Percentiles rank a stretch among this genome's conserved stretches.
phyloP scores from a whole-genome alignment of 2,329 filamentous ascomycete genomes.

The Alternaria sp. region DNA sequence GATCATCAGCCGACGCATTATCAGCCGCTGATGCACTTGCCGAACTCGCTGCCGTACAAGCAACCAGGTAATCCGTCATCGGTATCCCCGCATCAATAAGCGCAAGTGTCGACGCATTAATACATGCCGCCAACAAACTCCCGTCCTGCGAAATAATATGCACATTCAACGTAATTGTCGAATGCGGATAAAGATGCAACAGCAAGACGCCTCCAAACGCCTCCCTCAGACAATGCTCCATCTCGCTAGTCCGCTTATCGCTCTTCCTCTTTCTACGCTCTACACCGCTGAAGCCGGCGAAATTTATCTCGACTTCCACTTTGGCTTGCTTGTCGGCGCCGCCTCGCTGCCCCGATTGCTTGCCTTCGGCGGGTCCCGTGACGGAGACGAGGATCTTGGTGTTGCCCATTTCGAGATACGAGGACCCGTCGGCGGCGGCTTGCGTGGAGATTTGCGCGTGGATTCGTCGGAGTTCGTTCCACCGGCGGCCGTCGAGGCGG shows the following conservation, averaged over 20 bases:
- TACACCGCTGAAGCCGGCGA: slow-evolving; percentile 87
- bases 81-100: slow-evolving; percentile 94
- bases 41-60: slow-evolving; percentile 85
- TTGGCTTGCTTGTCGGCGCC: slow-evolving; percentile 65
- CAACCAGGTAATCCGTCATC: slow-evolving; percentile 89
- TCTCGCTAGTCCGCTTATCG: slow-evolving; percentile 77
- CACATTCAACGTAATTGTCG: slow-evolving; percentile 80
- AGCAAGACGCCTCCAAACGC: slow-evolving; percentile 81
- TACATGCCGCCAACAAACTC: slow-evolving; percentile 83
- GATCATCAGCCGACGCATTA: slow-evolving; percentile 75
- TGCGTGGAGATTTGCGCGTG: slow-evolving; percentile 92
- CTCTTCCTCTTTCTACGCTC: slow-evolving; percentile 79
- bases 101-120: slow-evolving; percentile 91
- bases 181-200: slow-evolving; percentile 88
- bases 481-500: slow-evolving; percentile 77
- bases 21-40: slow-evolving; percentile 60
- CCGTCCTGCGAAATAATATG: slow-evolving; percentile 92
- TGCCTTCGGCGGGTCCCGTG: slow-evolving; percentile 79
- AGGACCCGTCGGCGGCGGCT: slow-evolving; percentile 88
- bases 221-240: slow-evolving; percentile 79
- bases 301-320: slow-evolving; percentile 80
- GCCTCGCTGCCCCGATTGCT: slow-evolving; percentile 58
- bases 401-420: slow-evolving; percentile 95
- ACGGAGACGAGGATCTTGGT: slow-evolving; percentile 96
- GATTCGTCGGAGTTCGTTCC: slow-evolving; percentile 94